Base-by-base conservation (phyloP, 106 monocot species). In the Platanthera guangdongensis region DNA sequence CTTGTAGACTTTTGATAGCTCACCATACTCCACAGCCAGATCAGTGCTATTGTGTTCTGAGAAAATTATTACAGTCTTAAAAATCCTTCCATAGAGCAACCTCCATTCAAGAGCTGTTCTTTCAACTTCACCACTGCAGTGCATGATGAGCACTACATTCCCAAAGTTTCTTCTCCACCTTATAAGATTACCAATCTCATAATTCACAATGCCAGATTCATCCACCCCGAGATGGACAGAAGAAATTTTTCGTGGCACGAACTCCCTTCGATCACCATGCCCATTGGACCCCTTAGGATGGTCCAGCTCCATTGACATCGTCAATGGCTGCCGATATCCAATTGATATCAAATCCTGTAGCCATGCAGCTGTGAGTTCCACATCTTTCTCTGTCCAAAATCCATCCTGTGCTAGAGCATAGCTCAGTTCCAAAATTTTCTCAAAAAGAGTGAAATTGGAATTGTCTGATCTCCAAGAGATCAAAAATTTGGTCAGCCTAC, bases 31-130 rank as follows among this genome's bases (percentile, higher is more conserved):
- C 32, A 90, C 90, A 70, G 87, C 87, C 18, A 87, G 82, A 77
- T 81, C 87, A 22, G 75, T 13, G 71, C 74, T 85, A 73, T 72
- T 85, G 50, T 79, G 80, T 48, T 95, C 89, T 51, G 95, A 85
- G 9, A 95, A 78, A 74, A 95, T 90, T 52, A 95, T 62, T 10
- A 95, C 95, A n/a, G 95, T 92, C 75, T 92, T 95, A 78, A 95
- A 95, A 62, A 95, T 84, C 75, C 95, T 68, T 28, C 95, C 95
- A 82, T 95, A 92, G 15, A 95, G 86, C 83, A 95, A 71, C 62
- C 95, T 87, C 95, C 95, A 95, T 76, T 92, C 95, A 2, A 95
- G 83, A 12, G 91, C 87, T 8, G 94, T 91, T n/a, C 89, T 84
- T 72, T 95, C 89, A 3, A 83, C 83, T 32, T 82, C 73, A 6